Evolutionary conservation across 306 rosid species (phyloP).

Genomic region (Vigna mungo): DNA sequence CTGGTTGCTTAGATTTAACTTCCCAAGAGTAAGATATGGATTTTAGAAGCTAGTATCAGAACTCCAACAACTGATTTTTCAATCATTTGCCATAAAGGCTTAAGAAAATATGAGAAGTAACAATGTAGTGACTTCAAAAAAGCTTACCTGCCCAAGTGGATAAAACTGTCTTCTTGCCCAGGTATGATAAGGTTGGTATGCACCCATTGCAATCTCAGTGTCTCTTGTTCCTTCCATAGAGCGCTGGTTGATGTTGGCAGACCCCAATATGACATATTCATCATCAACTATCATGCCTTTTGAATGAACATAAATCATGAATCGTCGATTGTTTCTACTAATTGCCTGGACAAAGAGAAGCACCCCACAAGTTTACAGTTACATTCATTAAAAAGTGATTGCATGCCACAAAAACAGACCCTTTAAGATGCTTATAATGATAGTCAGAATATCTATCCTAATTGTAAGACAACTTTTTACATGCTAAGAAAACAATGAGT

Average conservation of each 20-base stretch:
- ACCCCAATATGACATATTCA: conserved; percentile 88
- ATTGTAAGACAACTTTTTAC: neutral
- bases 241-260: conserved; percentile 98
- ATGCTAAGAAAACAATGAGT: neutral
- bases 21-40: neutral
- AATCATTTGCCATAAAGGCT: conserved; percentile 3
- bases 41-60: neutral
- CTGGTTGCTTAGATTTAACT: conserved; percentile 11
- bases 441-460: neutral
- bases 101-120: conserved; percentile 29
- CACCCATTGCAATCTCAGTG: conserved; percentile 99
- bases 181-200: conserved; percentile 84
- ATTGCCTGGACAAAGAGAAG: conserved; percentile 65
- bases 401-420: neutral
- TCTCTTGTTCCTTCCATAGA: conserved; percentile 99
- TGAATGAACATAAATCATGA: conserved; percentile 98
- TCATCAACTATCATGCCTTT: conserved; percentile 99
- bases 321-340: conserved; percentile 74
- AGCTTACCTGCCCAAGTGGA: conserved; percentile 83
- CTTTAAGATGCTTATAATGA: conserved; percentile 19
- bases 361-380: conserved; percentile 39
- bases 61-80: neutral
- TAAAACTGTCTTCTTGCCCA: conserved; percentile 71
- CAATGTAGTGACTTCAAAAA: conserved; percentile 21
- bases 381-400: neutral